Percentiles rank a stretch among this genome's conserved stretches.
These are phyloP conservation scores for Ascosphaera aggregata DNA, from an alignment of 2,329 filamentous ascomycete genomes.

Conservation along the genomic window DNA sequence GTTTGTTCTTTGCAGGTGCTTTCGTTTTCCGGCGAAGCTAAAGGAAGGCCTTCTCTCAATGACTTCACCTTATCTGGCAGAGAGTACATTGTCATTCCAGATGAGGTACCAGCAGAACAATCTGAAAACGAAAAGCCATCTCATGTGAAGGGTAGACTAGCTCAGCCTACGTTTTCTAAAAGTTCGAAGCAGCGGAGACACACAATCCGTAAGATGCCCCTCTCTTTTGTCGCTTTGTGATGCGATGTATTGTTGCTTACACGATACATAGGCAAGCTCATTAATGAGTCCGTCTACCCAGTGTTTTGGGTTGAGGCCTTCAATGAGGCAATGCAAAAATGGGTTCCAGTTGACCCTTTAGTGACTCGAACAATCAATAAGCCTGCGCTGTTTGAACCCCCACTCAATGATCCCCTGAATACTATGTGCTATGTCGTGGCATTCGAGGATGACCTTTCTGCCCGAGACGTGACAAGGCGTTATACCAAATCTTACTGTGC, in stretches of 20 bases:
- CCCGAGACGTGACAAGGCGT: conserved; percentile 63
- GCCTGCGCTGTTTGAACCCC: conserved; percentile 57
- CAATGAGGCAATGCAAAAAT: conserved; percentile 67
- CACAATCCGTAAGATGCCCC: no score
- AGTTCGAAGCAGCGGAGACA: no score
- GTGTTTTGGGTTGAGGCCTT: conserved; percentile 92
- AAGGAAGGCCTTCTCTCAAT: conserved; percentile 21
- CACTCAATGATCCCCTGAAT: conserved; percentile 53
- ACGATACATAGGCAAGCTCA: no score
- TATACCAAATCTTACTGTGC: conserved; percentile 79
- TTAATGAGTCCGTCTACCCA: conserved; percentile 56
- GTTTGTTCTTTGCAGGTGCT: conserved; percentile 63
- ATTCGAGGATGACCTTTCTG: conserved; percentile 58
- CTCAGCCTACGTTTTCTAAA: no score
- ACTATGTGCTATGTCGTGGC: conserved; percentile 62
- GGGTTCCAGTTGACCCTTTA: conserved; percentile 69
- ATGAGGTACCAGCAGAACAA: no score
- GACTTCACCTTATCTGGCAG: conserved; percentile 15
- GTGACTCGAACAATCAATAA: conserved; percentile 62
- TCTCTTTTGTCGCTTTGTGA: no score
- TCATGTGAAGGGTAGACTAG: background rate
- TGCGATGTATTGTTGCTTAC: no score
- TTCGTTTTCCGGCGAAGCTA: conserved; percentile 32
- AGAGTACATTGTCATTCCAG: no score
- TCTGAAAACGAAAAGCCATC: background rate